Evolutionary conservation across 805 yeast species (phyloP).

Genomic region (Cyberlindnera amylophila): DNA sequence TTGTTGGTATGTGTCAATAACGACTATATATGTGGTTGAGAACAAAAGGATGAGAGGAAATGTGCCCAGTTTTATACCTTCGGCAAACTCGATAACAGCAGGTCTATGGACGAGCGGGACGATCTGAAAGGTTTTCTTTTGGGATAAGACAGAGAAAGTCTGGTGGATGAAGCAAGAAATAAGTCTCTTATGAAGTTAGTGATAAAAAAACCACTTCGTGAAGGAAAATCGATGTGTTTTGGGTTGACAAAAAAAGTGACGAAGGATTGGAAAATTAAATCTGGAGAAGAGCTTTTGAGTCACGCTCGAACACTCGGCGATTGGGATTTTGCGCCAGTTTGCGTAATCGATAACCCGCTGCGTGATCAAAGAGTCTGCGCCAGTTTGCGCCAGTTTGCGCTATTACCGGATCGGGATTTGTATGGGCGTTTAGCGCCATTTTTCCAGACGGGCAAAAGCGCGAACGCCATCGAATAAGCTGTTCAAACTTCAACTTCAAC

Average conservation of each 20-base stretch:
- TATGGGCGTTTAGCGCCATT: too few relatives aligned
- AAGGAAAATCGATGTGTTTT: too few relatives aligned
- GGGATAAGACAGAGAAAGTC: too few relatives aligned
- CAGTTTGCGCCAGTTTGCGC: not conserved
- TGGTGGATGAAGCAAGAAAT: too few relatives aligned
- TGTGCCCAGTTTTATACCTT: not conserved
- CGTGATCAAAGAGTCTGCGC: slow-evolving; percentile 1
- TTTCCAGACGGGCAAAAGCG: too few relatives aligned
- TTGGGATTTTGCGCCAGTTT: not conserved
- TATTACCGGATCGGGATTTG: too few relatives aligned
- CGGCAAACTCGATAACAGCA: too few relatives aligned
- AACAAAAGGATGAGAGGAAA: not conserved
- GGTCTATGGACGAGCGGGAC: not conserved
- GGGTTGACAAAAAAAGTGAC: too few relatives aligned
- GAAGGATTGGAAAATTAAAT: not conserved
- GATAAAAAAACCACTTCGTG: too few relatives aligned
- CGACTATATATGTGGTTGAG: too few relatives aligned
- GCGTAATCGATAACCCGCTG: slow-evolving; percentile 1
- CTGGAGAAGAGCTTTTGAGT: not conserved
- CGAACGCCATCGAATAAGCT: not conserved
- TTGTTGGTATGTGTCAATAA: not conserved
- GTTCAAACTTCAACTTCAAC: not conserved
- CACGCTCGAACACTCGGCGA: not conserved
- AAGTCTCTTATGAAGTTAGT: too few relatives aligned
- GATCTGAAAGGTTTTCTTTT: too few relatives aligned